A percentile compares a stretch with the other conserved stretches of the same genome.
phyloP scores from a whole-genome alignment of 1,284 basidiomycete genomes.

The Thelephora terrestris region DNA sequence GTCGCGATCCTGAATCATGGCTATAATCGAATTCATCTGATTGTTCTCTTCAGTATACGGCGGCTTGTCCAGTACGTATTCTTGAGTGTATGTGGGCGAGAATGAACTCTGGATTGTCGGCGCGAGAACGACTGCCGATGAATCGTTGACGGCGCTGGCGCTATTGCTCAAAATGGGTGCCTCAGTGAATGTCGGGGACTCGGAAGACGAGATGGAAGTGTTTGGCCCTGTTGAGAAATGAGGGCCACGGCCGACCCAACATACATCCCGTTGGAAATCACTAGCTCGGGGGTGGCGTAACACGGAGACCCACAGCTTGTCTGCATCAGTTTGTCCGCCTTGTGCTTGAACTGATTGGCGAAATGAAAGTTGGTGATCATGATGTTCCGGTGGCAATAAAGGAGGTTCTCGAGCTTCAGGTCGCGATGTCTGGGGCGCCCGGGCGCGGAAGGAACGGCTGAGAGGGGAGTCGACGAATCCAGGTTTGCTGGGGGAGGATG shows the following conservation, averaged over 20 bases:
- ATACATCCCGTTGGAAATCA: conserved; percentile 95
- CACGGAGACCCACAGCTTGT: conserved; percentile 97
- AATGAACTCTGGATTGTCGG: conserved; percentile 12
- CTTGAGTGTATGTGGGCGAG: conserved; percentile 14
- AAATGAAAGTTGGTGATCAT: conserved; percentile 99
- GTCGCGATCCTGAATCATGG: conserved; percentile 18
- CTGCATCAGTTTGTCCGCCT: conserved; percentile 93
- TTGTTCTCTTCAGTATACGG: conserved; percentile 8
- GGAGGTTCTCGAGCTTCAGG: conserved; percentile 96
- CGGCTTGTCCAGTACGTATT: background rate
- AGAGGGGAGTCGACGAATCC: conserved; percentile 93
- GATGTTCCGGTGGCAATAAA: conserved; percentile 95
- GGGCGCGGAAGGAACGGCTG: conserved; percentile 98
- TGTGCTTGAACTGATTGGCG: conserved; percentile 93
- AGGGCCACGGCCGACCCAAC: conserved; percentile 91
- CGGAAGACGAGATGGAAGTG: conserved; percentile 19
- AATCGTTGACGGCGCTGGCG: conserved; percentile 3
- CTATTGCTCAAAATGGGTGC: conserved; percentile 6
- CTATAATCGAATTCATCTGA: background rate
- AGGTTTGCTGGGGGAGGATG: too few relatives aligned
- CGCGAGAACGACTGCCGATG: conserved; percentile 10
- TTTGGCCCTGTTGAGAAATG: conserved; percentile 42
- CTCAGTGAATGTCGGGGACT: conserved; percentile 10
- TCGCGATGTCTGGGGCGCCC: conserved; percentile 98
- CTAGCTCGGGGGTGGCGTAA: conserved; percentile 98